Base-by-base conservation (phyloP, 2,329 filamentous ascomycete genomes). In the Amauroascus niger region DNA sequence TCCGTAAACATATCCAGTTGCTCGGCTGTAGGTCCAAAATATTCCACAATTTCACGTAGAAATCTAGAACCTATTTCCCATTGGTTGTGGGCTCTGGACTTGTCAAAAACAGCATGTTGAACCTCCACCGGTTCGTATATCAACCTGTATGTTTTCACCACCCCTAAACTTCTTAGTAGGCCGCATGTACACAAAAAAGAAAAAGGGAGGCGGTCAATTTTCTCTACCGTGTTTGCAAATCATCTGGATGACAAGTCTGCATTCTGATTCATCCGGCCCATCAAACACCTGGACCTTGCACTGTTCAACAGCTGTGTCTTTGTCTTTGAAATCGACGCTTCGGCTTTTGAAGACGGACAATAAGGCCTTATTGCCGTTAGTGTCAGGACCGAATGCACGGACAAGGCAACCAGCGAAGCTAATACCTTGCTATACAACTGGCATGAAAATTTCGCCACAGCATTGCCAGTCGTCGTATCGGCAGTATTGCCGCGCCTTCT, bases 51-150 rank as follows among this genome's bases (percentile, higher is more conserved):
- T 59, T 83, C 79, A 62, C 76, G 75, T 33, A 84, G 67, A 13
- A 79, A 74, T 22, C 72, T 71, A 3, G 81, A 74, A 41, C 78
- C 74, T 53, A 83, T 79, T 40, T 67, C 74, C 80, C 81, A 84
- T 37, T 75, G 70, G 57, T 82, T 83, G 14, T 70, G 73, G 1
- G 79, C 75, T 24, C 71, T 70, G 13, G 71, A 74, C 37, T 73
- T 74, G 66, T 84, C 80, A 64, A 84, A 84, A 0, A 82, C 69
- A 1, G 81, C 81, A 65, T 83, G 80, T 68, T 83, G 79, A 37
- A 82, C 74, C 53, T 81, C 76, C 8, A 76, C 75, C 14, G 79
- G 71, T 63, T 84, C 81, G 60, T 84, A 84, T 0, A 78, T 83
- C 54, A 84, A 69, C 57, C 78, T 80, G 65, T 82, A 84, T 1